Base-by-base conservation (phyloP, 495 filamentous ascomycete genomes). In the Xylaria sp. region DNA sequence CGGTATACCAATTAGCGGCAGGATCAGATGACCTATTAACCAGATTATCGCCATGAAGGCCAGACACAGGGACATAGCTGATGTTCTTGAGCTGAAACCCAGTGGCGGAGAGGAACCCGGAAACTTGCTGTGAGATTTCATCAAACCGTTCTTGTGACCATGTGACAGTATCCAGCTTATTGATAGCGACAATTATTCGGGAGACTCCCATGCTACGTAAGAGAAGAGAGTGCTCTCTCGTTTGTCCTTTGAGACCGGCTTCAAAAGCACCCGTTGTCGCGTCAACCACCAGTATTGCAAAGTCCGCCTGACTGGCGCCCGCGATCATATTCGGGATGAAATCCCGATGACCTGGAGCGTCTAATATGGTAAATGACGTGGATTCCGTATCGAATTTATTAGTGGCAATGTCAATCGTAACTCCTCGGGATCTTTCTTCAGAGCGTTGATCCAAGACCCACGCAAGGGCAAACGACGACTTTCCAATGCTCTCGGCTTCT, bases 321-420 rank as follows among this genome's bases (percentile, higher is more conserved):
- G 95, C 97, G 76, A 99, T 98, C 96, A 99, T 99, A 79, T 97
- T 98, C 2, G 96, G 96, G 50, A 98, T 93, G 78, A 98, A 99
- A 75, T 99, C 97, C 73, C 89, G 86, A 80, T 99, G 96, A 0
- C 96, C 96, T 2, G 96, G 96, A 1, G 96, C 93, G 80, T 99
- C 96, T 3, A 99, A 86, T 59, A 99, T 98, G 11, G 95, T 98
- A 77, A 98, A 99, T 19, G 85, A 86, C 0, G 93, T 94, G 19
- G 85, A 91, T 5, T 92, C 89, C 0, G 96, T 99, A 79, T 95
- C 92, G 78, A 99, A 99, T 71, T 93, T 89, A 81, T 96, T 95
- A 31, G 90, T 95, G 46, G 97, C 97, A 78, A 98, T 95, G 77
- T 99, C 96, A 68, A 99, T 97, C 5, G 96, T 99, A n/a, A 99